Evolutionary conservation across 2,329 filamentous ascomycete species (phyloP).

Genomic region (Colletotrichum lini): DNA sequence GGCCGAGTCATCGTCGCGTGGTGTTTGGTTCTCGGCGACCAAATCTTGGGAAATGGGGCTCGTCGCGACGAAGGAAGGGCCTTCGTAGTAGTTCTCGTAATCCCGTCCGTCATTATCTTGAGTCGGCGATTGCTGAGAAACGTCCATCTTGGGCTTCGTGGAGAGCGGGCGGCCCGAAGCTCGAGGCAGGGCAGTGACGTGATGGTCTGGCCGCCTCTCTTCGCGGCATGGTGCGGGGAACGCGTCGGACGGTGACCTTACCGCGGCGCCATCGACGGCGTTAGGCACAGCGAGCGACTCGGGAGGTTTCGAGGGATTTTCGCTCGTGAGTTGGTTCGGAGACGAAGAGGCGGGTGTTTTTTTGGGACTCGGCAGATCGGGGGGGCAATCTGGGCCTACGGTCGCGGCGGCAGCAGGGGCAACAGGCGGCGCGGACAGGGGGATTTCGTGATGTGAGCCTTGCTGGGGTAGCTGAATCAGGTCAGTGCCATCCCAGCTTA

Average conservation of each 20-base stretch:
- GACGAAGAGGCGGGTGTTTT: not conserved
- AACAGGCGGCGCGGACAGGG: conserved; percentile 23
- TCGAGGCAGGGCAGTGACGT: conserved; percentile 38
- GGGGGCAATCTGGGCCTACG: conserved; percentile 18
- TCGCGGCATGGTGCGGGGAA: conserved; percentile 21
- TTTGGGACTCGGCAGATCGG: conserved; percentile 11
- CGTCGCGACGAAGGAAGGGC: conserved; percentile 33
- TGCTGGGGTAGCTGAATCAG: conserved; percentile 34
- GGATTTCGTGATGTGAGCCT: conserved; percentile 27
- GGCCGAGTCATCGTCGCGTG: conserved; percentile 65
- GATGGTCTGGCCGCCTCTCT: conserved; percentile 23
- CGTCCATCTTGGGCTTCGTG: conserved; percentile 56
- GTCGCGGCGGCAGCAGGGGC: conserved; percentile 9
- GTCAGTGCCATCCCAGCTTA: conserved; percentile 40
- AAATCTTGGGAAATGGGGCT: conserved; percentile 43
- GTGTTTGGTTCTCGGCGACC: conserved; percentile 50
- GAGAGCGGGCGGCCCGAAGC: conserved; percentile 19
- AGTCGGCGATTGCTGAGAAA: conserved; percentile 68
- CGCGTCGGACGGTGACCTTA: conserved; percentile 7
- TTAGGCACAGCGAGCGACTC: not conserved
- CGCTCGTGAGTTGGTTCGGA: not conserved
- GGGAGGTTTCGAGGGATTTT: not conserved
- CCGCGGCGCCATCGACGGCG: conserved; percentile 21
- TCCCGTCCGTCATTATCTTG: conserved; percentile 71
- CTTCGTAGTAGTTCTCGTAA: conserved; percentile 58